Conservation (phyloP, 768 basidiomycete genomes). For the Suillus fuscotomentosus region DNA sequence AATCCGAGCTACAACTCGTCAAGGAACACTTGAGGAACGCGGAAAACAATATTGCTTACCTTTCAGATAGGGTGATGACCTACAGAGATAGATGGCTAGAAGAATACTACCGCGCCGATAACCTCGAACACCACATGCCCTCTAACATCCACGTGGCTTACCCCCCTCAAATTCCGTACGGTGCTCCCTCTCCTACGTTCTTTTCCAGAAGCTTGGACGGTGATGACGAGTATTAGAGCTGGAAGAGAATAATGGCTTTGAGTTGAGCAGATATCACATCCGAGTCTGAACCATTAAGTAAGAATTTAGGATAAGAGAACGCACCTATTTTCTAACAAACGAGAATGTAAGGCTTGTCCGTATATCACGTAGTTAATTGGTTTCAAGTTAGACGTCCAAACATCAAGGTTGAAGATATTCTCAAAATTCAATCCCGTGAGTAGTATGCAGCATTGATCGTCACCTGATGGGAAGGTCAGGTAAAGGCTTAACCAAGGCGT, state of each 20-base stretch:
- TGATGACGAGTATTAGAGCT: too few species aligned
- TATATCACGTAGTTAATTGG: constrained; percentile 84
- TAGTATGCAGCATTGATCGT: constrained; percentile 51
- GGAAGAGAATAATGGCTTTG: too few species aligned
- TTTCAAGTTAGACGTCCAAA: constrained; percentile 83
- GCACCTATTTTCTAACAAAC: too few species aligned
- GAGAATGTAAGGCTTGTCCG: constrained; percentile 42
- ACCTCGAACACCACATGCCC: neutral
- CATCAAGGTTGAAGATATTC: constrained; percentile 74
- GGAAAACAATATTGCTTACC: neutral
- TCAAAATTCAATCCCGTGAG: constrained; percentile 74
- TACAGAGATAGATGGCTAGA: neutral
- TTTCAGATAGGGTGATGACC: neutral
- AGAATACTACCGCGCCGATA: neutral
- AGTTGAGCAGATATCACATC: too few species aligned
- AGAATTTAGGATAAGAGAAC: too few species aligned
- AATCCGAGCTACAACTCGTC: neutral
- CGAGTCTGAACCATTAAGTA: too few species aligned
- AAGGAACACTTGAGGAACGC: neutral
- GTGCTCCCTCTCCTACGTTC: neutral
- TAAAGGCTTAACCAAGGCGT: constrained; percentile 5
- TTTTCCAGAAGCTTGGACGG: neutral
- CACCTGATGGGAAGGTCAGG: constrained; percentile 39
- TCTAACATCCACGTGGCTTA: neutral
- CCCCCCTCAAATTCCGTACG: neutral